Evolutionary conservation across 805 yeast species (phyloP).

Genomic region (Saccharomycopsis fibuligera): DNA sequence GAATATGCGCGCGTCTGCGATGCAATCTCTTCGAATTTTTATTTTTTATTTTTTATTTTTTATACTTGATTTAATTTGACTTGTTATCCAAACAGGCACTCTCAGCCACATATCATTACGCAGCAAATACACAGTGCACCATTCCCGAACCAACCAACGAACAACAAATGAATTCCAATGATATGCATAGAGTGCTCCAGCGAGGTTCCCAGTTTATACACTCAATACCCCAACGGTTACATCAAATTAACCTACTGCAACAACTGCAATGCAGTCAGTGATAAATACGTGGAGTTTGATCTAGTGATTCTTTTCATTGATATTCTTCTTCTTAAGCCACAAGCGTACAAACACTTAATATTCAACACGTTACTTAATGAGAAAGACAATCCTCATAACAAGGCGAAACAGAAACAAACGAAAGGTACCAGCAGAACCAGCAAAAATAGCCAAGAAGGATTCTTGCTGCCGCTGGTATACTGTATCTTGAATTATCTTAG

Average conservation of each 20-base stretch:
- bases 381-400: background rate
- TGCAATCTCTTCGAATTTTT: background rate
- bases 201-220: constrained; percentile 59
- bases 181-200: constrained; percentile 85
- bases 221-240: constrained; percentile 67
- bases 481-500: background rate
- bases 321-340: constrained; percentile 74
- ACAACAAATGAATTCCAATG: constrained; percentile 38
- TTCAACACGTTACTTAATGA: constrained; percentile 47
- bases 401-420: too few species aligned
- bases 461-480: too few species aligned
- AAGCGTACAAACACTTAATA: constrained; percentile 81
- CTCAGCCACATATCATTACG: too few species aligned
- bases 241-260: constrained; percentile 75
- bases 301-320: constrained; percentile 79
- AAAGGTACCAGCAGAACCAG: too few species aligned
- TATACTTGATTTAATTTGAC: background rate
- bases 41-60: too few species aligned
- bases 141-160: too few species aligned
- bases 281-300: constrained; percentile 88
- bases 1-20: background rate
- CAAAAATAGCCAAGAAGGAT: too few species aligned
- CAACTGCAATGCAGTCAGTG: constrained; percentile 68
- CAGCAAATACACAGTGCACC: too few species aligned
- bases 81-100: too few species aligned